A percentile compares a stretch with the other conserved stretches of the same genome.
Conservation (phyloP, 208 protist genomes). For the Acanthamoeba culbertsoni region DNA sequence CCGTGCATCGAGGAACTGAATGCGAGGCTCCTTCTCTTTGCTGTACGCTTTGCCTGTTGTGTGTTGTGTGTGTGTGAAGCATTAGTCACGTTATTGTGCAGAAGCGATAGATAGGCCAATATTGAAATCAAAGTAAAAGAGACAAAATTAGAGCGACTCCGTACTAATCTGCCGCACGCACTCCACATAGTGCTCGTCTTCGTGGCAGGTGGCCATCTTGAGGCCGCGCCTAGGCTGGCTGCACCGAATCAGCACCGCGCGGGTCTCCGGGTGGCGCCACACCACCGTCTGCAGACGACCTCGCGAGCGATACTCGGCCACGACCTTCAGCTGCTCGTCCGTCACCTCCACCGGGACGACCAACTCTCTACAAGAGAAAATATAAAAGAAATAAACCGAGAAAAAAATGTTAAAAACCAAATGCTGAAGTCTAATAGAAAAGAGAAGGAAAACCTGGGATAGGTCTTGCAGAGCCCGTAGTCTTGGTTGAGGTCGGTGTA, state of each 20-base stretch:
- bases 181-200: slow-evolving; percentile 63
- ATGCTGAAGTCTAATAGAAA: background rate
- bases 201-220: background rate
- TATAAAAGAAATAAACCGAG: background rate
- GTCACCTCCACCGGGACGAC: slow-evolving; percentile 78
- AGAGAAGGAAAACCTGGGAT: slow-evolving; percentile 74
- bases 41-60: background rate
- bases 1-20: slow-evolving; percentile 45
- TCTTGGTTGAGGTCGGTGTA: slow-evolving; percentile 51
- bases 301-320: slow-evolving; percentile 84
- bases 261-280: slow-evolving; percentile 50
- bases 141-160: background rate
- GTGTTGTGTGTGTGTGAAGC: background rate
- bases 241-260: slow-evolving; percentile 67
- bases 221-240: slow-evolving; percentile 86
- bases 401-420: too few relatives aligned
- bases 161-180: background rate
- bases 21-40: background rate
- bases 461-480: slow-evolving; percentile 83
- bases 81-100: background rate
- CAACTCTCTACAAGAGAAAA: slow-evolving; percentile 46
- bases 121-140: too few relatives aligned
- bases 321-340: slow-evolving; percentile 75
- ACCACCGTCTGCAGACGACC: slow-evolving; percentile 85
- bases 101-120: background rate